Percentiles rank a stretch among this genome's conserved stretches.
These are phyloP conservation scores for Candida coquimbonensis DNA, from an alignment of 805 yeast genomes.

Conservation along the genomic window DNA sequence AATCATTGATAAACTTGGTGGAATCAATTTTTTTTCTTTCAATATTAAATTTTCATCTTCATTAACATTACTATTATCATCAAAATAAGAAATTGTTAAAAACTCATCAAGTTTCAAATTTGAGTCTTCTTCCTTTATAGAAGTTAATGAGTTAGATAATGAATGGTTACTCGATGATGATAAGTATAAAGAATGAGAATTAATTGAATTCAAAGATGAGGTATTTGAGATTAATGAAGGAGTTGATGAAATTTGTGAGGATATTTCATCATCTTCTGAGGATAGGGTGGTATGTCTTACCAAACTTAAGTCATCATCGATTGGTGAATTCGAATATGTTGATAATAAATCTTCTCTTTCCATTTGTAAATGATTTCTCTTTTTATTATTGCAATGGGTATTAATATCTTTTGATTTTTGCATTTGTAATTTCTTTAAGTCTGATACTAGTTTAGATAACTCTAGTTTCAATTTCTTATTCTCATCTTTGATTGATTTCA, in stretches of 20 bases:
- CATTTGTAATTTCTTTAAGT: constrained; percentile 30
- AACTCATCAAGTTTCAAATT: constrained; percentile 20
- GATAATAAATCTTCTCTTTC: constrained; percentile 12
- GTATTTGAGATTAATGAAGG: constrained; percentile 18
- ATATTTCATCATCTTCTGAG: constrained; percentile 19
- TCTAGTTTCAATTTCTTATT: constrained; percentile 37
- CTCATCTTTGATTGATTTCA: constrained; percentile 38
- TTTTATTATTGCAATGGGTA: constrained; percentile 11
- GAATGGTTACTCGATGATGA: constrained; percentile 1
- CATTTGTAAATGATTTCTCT: constrained; percentile 15
- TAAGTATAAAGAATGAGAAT: constrained; percentile 3
- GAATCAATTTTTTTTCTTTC: constrained; percentile 1
- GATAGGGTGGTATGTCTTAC: neutral
- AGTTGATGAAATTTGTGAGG: constrained; percentile 19
- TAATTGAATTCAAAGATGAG: constrained; percentile 11
- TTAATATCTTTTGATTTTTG: constrained; percentile 1
- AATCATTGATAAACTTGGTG: constrained; percentile 7
- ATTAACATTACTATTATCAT: constrained; percentile 2
- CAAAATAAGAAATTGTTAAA: constrained; percentile 19
- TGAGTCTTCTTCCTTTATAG: constrained; percentile 20
- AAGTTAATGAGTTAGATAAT: constrained; percentile 10
- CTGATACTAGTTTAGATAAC: constrained; percentile 37
- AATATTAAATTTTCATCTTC: constrained; percentile 2
- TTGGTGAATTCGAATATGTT: constrained; percentile 3
- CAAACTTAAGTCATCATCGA: constrained; percentile 6